Evolutionary conservation across 2,329 filamentous ascomycete genomes (phyloP).

Genomic region (Scedosporium minutisporum): DNA sequence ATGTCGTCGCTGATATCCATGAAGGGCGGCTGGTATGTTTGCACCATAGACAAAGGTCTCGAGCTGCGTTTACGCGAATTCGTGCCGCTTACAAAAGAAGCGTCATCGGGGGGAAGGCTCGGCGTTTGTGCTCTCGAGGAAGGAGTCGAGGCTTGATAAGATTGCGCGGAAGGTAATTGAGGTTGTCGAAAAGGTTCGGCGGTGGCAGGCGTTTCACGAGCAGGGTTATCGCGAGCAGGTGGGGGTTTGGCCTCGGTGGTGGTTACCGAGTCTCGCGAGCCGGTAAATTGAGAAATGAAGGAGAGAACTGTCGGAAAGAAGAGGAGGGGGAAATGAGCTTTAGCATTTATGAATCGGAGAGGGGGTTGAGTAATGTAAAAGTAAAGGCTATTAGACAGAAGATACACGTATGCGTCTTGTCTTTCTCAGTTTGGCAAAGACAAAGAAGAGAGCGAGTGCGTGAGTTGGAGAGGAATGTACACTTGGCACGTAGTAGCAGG

Average conservation of each 20-base stretch:
- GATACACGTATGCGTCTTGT: not conserved
- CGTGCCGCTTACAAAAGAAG: conserved; percentile 19
- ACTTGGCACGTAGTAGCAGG: not conserved
- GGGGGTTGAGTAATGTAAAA: not conserved
- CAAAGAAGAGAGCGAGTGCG: not conserved
- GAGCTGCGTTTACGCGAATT: conserved; percentile 38
- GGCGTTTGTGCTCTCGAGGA: not conserved
- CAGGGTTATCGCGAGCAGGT: not conserved
- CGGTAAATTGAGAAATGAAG: conserved; percentile 76
- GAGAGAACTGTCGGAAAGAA: conserved; percentile 56
- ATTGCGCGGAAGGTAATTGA: not conserved
- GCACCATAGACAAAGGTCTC: conserved; percentile 75
- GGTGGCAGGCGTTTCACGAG: not conserved
- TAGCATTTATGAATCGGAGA: not conserved
- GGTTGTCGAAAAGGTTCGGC: not conserved
- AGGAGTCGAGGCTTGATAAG: not conserved
- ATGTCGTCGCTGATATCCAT: conserved; percentile 82
- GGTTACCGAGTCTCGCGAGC: conserved; percentile 16
- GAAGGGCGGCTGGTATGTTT: conserved; percentile 74
- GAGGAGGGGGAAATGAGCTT: not conserved
- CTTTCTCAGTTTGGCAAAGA: not conserved
- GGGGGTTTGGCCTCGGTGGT: not conserved
- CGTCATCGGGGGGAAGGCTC: not conserved
- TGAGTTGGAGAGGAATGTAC: not conserved
- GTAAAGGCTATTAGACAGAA: not conserved